phyloP scores from a whole-genome alignment of 139 green algal genomes.

The Chloropicon primus region DNA sequence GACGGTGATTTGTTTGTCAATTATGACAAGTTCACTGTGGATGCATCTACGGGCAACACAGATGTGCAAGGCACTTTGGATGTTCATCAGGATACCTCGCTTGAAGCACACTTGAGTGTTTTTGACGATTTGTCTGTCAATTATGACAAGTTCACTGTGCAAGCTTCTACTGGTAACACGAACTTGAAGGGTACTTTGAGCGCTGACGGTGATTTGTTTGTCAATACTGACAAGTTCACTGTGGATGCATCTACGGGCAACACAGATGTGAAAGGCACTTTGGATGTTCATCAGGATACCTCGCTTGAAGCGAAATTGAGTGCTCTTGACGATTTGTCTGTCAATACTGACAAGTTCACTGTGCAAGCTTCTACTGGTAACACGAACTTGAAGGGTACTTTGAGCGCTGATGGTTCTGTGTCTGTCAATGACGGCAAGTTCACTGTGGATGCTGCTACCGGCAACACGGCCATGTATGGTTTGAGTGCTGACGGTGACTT shows the following conservation, averaged over 20 bases:
- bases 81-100: too few relatives aligned
- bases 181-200: background rate
- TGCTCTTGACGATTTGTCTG: too few relatives aligned
- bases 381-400: background rate
- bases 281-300: background rate
- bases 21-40: background rate
- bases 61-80: background rate
- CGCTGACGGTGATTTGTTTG: background rate
- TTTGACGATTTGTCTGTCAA: too few relatives aligned
- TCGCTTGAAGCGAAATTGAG: too few relatives aligned
- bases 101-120: too few relatives aligned
- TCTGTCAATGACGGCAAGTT: background rate
- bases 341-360: background rate
- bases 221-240: background rate
- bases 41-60: background rate
- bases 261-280: background rate
- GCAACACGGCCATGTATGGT: background rate
- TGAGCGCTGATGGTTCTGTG: background rate
- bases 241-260: background rate
- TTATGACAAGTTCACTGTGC: background rate
- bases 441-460: background rate
- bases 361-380: background rate
- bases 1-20: background rate
- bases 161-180: background rate
- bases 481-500: too few relatives aligned